Evolutionary conservation across 177 flowering plant genomes (phyloP).

Genomic region (Vitis hybrid): DNA sequence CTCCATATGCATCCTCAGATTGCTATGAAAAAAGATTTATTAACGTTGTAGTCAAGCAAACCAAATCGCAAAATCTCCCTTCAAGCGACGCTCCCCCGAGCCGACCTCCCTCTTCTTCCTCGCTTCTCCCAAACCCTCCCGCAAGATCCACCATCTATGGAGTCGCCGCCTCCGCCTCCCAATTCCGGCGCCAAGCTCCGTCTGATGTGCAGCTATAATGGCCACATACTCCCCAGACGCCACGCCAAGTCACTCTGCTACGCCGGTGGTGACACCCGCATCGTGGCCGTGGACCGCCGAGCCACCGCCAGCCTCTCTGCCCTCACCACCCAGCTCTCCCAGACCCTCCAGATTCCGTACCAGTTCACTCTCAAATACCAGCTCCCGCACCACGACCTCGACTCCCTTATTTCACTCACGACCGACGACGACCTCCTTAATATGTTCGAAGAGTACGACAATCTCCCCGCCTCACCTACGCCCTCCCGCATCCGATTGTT

Average conservation of each 20-base stretch:
- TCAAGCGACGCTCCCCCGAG: not conserved
- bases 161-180: conserved; percentile 11
- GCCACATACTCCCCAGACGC: conserved; percentile 49
- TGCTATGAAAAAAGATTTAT: not conserved
- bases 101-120: not conserved
- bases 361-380: conserved; percentile 28
- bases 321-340: conserved; percentile 27
- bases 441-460: conserved; percentile 50
- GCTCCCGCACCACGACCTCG: conserved; percentile 57
- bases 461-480: conserved; percentile 15
- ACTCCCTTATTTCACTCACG: conserved; percentile 48
- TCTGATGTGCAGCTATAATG: conserved; percentile 66
- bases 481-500: conserved; percentile 49
- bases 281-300: conserved; percentile 27
- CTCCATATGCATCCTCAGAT: no score
- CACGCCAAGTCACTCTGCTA: conserved; percentile 48
- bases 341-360: conserved; percentile 22
- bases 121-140: not conserved
- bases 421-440: conserved; percentile 50
- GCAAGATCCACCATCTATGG: conserved; percentile 2
- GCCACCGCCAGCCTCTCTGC: conserved; percentile 23
- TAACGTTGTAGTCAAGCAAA: not conserved
- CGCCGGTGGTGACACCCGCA: conserved; percentile 60
- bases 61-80: not conserved
- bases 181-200: conserved; percentile 37